Base-by-base conservation (phyloP, 1,284 basidiomycete species). In the Rhodotorula sp. region DNA sequence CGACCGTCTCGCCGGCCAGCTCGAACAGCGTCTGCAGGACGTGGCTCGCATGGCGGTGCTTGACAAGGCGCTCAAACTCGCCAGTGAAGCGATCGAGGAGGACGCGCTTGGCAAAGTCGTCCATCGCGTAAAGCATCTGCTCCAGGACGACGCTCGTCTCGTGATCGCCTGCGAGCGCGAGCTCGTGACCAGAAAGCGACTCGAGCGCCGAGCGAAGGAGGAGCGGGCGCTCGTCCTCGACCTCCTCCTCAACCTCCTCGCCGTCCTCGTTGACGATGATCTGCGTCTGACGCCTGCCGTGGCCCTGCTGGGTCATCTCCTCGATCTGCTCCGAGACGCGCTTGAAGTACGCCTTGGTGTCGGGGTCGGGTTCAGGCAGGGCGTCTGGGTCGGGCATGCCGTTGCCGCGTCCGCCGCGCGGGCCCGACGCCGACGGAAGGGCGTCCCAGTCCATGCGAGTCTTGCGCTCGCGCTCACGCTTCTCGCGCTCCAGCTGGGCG, bases 71-170 rank as follows among this genome's bases (percentile, higher is more conserved):
- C 72, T 88, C 88, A 76, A 88, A 91, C 89, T 90, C 91, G 80
- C 91, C 93, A 68, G 86, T 86, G 74, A 97, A 83, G 70, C 89
- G 88, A 80, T 96, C 94, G 70, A 91, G 83, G 76, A 97, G 90
- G 5, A 96, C 92, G 68, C 94, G 86, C 64, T 91, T 85, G 27
- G 91, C 90, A 83, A 94, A 94, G 81, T 97, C 94, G 80, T 95
- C 93, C 89, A 97, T 93, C 1, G 92, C 94, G 79, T 94, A 87
- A 25, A 88, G 80, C 85, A 97, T 89, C 75, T 93, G 86, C 81
- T 97, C 94, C 64, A 97, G 82, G 60, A 96, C 87, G 41, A 90
- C 86, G 1, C 92, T 92, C 76, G 91, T 94, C 71, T 97, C 94
- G 3, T 91, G 91, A 82, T 97, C 95, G 0, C 94, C 94, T 1